phyloP scores from a whole-genome alignment of 805 yeast genomes.

The Kodamaea hsintzibuensis region DNA sequence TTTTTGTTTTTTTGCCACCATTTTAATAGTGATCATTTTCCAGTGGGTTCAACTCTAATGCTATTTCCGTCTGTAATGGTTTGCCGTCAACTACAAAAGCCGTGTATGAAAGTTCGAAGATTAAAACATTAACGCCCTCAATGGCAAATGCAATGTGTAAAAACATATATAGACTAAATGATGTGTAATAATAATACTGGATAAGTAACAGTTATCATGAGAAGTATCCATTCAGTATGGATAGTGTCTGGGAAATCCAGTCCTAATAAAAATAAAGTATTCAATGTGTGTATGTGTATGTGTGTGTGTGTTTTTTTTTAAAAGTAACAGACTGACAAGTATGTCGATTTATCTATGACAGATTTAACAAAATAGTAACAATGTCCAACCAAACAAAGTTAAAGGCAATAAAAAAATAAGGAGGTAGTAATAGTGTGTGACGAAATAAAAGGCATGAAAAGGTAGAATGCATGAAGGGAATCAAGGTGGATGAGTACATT shows the following conservation, averaged over 20 bases:
- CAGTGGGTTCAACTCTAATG: not conserved
- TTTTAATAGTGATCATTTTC: not conserved
- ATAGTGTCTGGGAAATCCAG: not conserved
- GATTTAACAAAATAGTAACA: not conserved
- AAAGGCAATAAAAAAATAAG: not conserved
- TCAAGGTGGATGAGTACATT: not conserved
- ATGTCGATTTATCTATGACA: not conserved
- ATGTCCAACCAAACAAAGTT: not conserved
- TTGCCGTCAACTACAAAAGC: not conserved
- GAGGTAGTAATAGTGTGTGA: not conserved
- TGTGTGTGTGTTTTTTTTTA: no score
- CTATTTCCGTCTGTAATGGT: not conserved
- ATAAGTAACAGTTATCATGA: not conserved
- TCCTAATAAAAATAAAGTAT: no score
- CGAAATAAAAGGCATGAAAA: not conserved
- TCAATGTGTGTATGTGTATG: no score
- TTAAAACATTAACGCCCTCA: not conserved
- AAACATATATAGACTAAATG: not conserved
- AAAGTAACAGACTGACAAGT: not conserved
- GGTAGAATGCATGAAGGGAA: not conserved
- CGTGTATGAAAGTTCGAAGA: not conserved
- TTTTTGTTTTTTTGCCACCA: not conserved
- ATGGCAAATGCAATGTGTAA: not conserved
- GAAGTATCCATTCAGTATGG: not conserved
- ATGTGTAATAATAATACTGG: not conserved